Base-by-base conservation (phyloP, 306 rosid species). In the Vicia villosa region DNA sequence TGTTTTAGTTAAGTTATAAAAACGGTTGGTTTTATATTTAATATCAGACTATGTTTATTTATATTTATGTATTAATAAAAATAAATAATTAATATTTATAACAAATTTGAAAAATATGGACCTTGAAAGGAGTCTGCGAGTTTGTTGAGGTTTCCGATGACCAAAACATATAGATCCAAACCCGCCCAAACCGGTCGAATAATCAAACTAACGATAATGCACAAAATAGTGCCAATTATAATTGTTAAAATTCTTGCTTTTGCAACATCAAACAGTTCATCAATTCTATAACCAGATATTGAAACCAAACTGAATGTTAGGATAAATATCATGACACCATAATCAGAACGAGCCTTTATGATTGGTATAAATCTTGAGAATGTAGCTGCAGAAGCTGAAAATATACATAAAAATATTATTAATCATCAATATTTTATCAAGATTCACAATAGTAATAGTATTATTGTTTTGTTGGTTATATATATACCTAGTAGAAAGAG, bases 121-220 rank as follows among this genome's bases (percentile, higher is more conserved):
- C 98, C 84, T 63, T 91, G 82, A 10, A 94, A 45, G 70, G 97
- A 87, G 63, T 75, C 61, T 19, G 94, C 87, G 2, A 91, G 82
- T 37, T 91, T 94, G 82, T 94, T 89, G 70, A 94, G 75, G 68
- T 94, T 91, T 1, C 75, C 43, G 3, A 77, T 77, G 60, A 76
- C 77, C 13, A 87, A 80, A 72, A 21, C 34, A 60, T 67, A 46
- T 61, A 91, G 99, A 65, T 94, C 92, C 30, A 64, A 61, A 70
- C 99, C 97, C 26, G 99, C 97, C 99, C 97, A 94, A n/a, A 90
- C 49, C 66, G 99, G 99, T 26, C 83, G 70, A 73, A 94, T 50
- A 34, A 71, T 57, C 11, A 79, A 24, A 80, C 85, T 88, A 1
- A 87, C 77, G 0, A 83, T 36, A 6, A 86, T 67, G 80, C 97